Conservation (phyloP, 1,139 yeast species). For the Protomyces inundatus region DNA sequence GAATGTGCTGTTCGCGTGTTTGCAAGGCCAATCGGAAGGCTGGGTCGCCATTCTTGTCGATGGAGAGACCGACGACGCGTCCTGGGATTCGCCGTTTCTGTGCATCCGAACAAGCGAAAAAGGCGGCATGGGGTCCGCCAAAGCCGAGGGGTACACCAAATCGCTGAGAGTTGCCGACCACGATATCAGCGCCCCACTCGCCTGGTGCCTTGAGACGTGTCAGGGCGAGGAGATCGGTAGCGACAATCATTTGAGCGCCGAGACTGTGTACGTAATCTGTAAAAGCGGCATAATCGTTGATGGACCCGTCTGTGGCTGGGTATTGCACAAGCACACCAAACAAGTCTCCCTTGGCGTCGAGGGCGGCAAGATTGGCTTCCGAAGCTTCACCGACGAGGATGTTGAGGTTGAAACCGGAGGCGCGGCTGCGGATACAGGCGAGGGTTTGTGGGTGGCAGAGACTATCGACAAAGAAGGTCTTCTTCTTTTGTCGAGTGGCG, state of each 20-base stretch:
- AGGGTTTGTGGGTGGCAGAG: conserved; percentile 82
- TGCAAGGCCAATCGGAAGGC: conserved; percentile 91
- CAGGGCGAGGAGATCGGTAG: conserved; percentile 84
- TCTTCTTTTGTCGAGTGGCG: conserved; percentile 43
- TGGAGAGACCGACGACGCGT: conserved; percentile 85
- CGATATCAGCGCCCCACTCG: conserved; percentile 85
- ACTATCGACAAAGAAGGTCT: conserved; percentile 64
- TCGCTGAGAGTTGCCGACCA: conserved; percentile 86
- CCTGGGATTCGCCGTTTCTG: conserved; percentile 94
- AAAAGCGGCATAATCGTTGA: conserved; percentile 52
- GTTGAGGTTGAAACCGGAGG: conserved; percentile 65
- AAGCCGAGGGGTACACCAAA: conserved; percentile 97
- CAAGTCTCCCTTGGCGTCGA: conserved; percentile 42
- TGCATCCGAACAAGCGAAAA: conserved; percentile 74
- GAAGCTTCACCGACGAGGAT: conserved; percentile 55
- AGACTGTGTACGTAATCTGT: conserved; percentile 62
- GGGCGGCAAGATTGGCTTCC: conserved; percentile 44
- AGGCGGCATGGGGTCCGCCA: conserved; percentile 99
- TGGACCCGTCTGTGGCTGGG: conserved; percentile 81
- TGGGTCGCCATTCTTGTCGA: conserved; percentile 81
- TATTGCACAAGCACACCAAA: conserved; percentile 88
- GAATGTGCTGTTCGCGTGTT: conserved; percentile 96
- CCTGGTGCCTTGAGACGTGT: conserved; percentile 81
- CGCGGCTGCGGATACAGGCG: conserved; percentile 72
- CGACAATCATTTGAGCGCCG: conserved; percentile 75